Base-by-base conservation (phyloP, 2,329 filamentous ascomycete genomes). In the Didymella pomorum region DNA sequence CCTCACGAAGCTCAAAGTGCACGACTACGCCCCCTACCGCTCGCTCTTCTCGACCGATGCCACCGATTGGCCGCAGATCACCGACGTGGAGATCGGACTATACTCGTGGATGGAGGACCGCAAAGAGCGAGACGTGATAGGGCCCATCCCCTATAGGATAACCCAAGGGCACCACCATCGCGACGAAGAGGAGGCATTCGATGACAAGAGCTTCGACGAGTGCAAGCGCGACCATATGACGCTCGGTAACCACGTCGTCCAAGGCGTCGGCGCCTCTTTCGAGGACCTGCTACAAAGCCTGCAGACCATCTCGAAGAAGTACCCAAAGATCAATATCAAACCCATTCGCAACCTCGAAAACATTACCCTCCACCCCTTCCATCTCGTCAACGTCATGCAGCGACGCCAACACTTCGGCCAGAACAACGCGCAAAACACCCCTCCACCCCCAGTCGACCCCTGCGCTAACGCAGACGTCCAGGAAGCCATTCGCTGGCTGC, bases 21-120 rank as follows among this genome's bases (percentile, higher is more conserved):
- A 75, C 58, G 73, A 76, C 58, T 74, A 75, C 52, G 72, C 72
- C 2, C 72, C 73, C 8, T 75, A 73, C 43, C 65, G 73, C 16
- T 71, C 71, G 18, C 67, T 76, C 28, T 73, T 76, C 58, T 72
- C 71, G 0, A 74, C 71, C 25, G 68, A 74, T 46, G 69, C 67
- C 12, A 67, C 68, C n/a, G 53, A 63, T 12, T 75, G 73, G 72
- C 52, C 64, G 23, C 71, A 68, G 29, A 66, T 76, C 42, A 67
- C 67, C 16, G 63, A 71, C 18, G 63, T 76, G 21, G 70, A 75
- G 42, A 74, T 76, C 41, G 71, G 66, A 14, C 55, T 76, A 7
- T 74, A 70, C 42, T 60, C 61, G 6, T 76, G 73, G 73, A 74
- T 76, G 67, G 72, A 74, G 26, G 71, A 75, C 42, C 72, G 73